Base-by-base conservation (phyloP, 139 green algal genomes). In the Mesotaenium endlicherianum region DNA sequence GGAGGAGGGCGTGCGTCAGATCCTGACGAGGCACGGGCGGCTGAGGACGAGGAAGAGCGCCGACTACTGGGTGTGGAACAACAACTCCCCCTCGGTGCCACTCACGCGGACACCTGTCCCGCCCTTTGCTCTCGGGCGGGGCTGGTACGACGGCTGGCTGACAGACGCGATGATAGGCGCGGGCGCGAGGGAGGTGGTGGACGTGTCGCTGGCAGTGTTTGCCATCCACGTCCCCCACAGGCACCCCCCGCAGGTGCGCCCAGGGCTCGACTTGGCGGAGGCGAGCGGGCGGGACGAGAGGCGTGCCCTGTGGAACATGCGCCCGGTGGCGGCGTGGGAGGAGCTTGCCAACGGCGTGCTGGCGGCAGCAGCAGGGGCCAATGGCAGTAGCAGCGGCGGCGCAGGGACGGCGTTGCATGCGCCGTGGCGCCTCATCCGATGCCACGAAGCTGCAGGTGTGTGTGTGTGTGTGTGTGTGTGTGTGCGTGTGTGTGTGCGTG, bases 401-500 rank as follows among this genome's bases (percentile, higher is more conserved):
- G 78, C 79, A 53, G 77, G 77, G 31, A 84, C 77, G 2, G 77
- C 77, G 77, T 30, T 84, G 57, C 77, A 84, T n/a, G 77, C 59
- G 77, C 77, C 77, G 3, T 84, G 77, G 77, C 31, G 68, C 14
- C 57, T 84, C 39, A 53, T 53, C 77, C n/a, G 53, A 6, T 84
- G 77, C 68, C 26, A 71, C 58, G 77, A 84, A 16, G 53, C 77
- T 2, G 34, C 57, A 79, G 77, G 77, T 84, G 38, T 31, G 26
- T n/a, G n/a, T n/a, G n/a, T n/a, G n/a, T n/a, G n/a, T n/a, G n/a
- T n/a, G n/a, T n/a, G n/a, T n/a, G n/a, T n/a, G n/a, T n/a, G n/a
- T n/a, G n/a, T n/a, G n/a, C n/a, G n/a, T n/a, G n/a, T n/a, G n/a
- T n/a, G n/a, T n/a, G n/a, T n/a, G n/a, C n/a, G n/a, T n/a, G n/a